Evolutionary conservation across 257 asterid species (phyloP).

Genomic region (Catharanthus roseus): DNA sequence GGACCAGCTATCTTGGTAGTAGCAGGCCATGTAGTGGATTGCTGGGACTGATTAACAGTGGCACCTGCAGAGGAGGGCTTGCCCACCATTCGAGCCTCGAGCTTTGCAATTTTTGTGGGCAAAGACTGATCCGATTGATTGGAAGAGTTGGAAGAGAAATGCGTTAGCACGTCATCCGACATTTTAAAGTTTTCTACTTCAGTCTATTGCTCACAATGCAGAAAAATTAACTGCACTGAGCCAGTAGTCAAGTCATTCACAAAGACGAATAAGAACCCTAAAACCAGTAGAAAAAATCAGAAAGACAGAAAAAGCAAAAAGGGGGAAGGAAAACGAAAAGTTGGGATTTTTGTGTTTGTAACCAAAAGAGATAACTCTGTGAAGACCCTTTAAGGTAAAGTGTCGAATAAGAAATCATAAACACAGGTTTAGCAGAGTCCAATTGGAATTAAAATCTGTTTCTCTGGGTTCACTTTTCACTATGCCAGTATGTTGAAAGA

Average conservation of each 20-base stretch:
- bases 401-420: constrained; percentile 17
- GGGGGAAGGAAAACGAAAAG: background rate
- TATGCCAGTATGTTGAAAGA: constrained; percentile 1
- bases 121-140: constrained; percentile 76
- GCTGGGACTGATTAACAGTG: constrained; percentile 37
- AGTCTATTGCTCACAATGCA: constrained; percentile 30
- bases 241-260: constrained; percentile 18
- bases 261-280: constrained; percentile 13
- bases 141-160: constrained; percentile 85
- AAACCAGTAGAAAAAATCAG: background rate
- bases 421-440: constrained; percentile 11
- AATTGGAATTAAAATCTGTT: constrained; percentile 18
- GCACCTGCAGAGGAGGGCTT: constrained; percentile 53
- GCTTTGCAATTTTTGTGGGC: constrained; percentile 72
- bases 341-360: constrained; percentile 12
- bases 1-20: constrained; percentile 40
- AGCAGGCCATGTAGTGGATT: constrained; percentile 39
- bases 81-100: constrained; percentile 91
- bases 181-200: constrained; percentile 32
- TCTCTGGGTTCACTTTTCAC: constrained; percentile 8
- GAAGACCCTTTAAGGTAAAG: constrained; percentile 19
- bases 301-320: background rate
- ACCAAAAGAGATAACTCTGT: constrained; percentile 14
- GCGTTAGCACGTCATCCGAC: constrained; percentile 73
- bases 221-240: constrained; percentile 19